Base-by-base conservation (phyloP, 805 yeast genomes). In the Myxozyma lipomycoides region DNA sequence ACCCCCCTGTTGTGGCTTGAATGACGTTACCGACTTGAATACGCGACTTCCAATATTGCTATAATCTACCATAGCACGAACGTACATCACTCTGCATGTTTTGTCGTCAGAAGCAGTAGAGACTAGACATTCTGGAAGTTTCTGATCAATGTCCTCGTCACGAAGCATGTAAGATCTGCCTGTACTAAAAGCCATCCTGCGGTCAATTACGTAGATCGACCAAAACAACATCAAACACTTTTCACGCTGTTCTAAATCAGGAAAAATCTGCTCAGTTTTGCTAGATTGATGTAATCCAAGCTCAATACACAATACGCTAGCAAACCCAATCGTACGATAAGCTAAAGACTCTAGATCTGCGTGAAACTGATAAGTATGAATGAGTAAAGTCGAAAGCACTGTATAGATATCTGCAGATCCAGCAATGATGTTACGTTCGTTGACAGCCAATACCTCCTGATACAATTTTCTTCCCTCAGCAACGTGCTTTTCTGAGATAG, bases 331-430 rank as follows among this genome's bases (percentile, higher is more conserved):
- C 10, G 63, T 50, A 6, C 64, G 49, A 44, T 56, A 61, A 2
- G 63, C 59, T 1, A 56, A 43, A 2, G 53, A 46, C 38, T 62
- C 64, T 50, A 51, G 42, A 43, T 54, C 64, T 12, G 51, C 28
- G 40, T 61, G 62, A 43, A 61, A 61, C 45, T 61, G 62, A 45
- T 52, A 61, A 18, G 55, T 56, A 52, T 61, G 64, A n/a, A 61
- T 49, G 17, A 61, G 56, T 38, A 55, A 46, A 18, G 53, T 21
- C 15, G 49, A 45, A 7, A 59, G 36, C 28, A 61, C 34, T 2
- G 45, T 44, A 24, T 49, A 46, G 15, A 59, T 18, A n/a, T 55
- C 48, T 2, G 51, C 58, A 6, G 49, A 32, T 12, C 55, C 61
- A 5, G 57, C 49, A 15, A 57, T 47, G 22, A 55, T 34, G 4